Percentiles rank a stretch among this genome's conserved stretches.
phyloP scores from a whole-genome alignment of 2,329 filamentous ascomycete genomes.

The Nothopassalora personata region DNA sequence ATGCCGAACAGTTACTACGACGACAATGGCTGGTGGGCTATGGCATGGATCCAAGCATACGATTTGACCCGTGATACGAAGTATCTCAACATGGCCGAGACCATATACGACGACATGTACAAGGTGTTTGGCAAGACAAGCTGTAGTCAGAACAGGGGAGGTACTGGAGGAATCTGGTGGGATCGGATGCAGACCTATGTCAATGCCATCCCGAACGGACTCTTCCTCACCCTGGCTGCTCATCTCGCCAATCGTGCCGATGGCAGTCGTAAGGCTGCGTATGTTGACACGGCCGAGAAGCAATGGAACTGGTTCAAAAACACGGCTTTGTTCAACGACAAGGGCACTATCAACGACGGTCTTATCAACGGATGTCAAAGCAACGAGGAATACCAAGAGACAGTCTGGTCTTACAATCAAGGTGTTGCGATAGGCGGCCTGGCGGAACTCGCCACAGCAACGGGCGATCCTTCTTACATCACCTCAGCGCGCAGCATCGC shows the following conservation, averaged over 20 bases:
- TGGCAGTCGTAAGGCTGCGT: conserved; percentile 29
- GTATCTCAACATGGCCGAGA: conserved; percentile 44
- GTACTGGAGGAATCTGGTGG: conserved; percentile 43
- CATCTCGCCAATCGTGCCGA: conserved; percentile 49
- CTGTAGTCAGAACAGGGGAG: conserved; percentile 16
- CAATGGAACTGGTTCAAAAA: conserved; percentile 47
- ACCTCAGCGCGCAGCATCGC: conserved; percentile 35
- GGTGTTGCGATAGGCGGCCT: conserved; percentile 56
- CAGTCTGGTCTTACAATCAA: conserved; percentile 49
- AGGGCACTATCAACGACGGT: conserved; percentile 47
- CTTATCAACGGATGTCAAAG: conserved; percentile 29
- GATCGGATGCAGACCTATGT: conserved; percentile 41
- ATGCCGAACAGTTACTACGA: conserved; percentile 42
- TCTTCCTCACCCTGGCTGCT: conserved; percentile 51
- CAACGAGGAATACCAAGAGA: not conserved
- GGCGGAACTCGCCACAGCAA: conserved; percentile 45
- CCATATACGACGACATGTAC: conserved; percentile 45
- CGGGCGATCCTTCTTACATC: conserved; percentile 30
- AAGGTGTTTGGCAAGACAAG: conserved; percentile 39
- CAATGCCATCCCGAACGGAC: conserved; percentile 52
- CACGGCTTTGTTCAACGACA: not conserved
- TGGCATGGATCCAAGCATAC: conserved; percentile 51
- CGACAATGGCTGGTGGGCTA: conserved; percentile 50
- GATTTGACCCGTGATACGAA: conserved; percentile 42
- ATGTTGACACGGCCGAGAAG: conserved; percentile 42